Evolutionary conservation across 768 basidiomycete species (phyloP).

Genomic region (Roridomyces roridus): DNA sequence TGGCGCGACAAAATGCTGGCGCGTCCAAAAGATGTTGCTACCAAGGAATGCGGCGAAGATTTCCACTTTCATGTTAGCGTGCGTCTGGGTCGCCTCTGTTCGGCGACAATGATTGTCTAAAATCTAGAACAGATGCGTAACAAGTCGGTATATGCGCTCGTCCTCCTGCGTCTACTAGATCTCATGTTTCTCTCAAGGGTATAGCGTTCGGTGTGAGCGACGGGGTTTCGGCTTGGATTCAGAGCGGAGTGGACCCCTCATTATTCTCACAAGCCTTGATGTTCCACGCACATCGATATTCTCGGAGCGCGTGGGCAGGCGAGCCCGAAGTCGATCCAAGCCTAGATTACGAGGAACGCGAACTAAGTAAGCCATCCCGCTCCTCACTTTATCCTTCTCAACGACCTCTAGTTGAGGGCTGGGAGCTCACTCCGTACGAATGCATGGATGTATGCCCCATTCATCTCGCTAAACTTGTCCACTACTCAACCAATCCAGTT

Average conservation of each 20-base stretch:
- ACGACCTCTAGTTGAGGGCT: slow-evolving; percentile 53
- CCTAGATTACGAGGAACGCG: slow-evolving; percentile 51
- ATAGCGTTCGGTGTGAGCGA: slow-evolving; percentile 68
- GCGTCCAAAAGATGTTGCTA: slow-evolving; percentile 14
- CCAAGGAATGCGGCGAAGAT: slow-evolving; percentile 20
- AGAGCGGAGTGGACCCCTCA: slow-evolving; percentile 68
- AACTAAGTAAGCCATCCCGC: no score
- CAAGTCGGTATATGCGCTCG: slow-evolving; percentile 15
- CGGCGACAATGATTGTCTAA: not conserved
- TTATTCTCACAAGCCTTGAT: slow-evolving; percentile 73
- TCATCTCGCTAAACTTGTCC: slow-evolving; percentile 16
- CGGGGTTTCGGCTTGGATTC: slow-evolving; percentile 74
- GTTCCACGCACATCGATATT: slow-evolving; percentile 60
- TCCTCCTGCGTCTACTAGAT: not conserved
- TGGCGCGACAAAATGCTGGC: slow-evolving; percentile 24
- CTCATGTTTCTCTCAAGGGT: slow-evolving; percentile 39
- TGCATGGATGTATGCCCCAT: slow-evolving; percentile 34
- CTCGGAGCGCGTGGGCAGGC: slow-evolving; percentile 58
- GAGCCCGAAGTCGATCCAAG: slow-evolving; percentile 61
- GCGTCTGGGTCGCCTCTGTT: not conserved
- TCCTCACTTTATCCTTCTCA: no score
- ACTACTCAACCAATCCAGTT: not conserved
- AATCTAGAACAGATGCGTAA: slow-evolving; percentile 17
- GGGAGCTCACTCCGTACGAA: slow-evolving; percentile 49
- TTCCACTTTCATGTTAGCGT: slow-evolving; percentile 22